phyloP scores from a whole-genome alignment of 306 rosid species.

The Gleditsia sinensis region DNA sequence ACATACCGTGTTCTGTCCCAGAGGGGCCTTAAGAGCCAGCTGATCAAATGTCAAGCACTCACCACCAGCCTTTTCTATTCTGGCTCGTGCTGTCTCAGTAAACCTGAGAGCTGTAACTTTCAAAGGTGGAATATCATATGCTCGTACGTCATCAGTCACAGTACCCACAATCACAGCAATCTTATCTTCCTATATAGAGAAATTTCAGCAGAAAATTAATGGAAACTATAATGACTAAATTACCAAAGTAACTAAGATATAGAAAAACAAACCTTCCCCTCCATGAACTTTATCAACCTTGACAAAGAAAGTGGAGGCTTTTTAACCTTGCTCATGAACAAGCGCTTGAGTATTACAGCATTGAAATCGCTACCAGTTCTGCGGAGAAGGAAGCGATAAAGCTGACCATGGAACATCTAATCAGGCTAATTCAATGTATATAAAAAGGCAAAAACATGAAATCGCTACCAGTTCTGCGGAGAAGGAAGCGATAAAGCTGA shows the following conservation, averaged over 20 bases:
- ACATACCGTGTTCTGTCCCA: conserved; percentile 86
- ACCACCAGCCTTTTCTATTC: conserved; percentile 84
- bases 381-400: conserved; percentile 86
- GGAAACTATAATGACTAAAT: neutral
- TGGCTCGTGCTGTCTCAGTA: conserved; percentile 83
- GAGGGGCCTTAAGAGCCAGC: conserved; percentile 78
- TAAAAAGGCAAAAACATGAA: neutral
- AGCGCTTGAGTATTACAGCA: conserved; percentile 74
- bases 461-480: conserved; percentile 74
- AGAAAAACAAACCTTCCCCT: conserved; percentile 68
- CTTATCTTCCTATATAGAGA: conserved; percentile 52
- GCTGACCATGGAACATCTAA: conserved; percentile 43
- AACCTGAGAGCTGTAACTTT: conserved; percentile 81
- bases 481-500: conserved; percentile 90
- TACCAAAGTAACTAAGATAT: neutral
- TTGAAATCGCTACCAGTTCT: conserved; percentile 82
- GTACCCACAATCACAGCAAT: conserved; percentile 76
- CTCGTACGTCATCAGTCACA: conserved; percentile 69
- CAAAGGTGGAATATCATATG: conserved; percentile 69
- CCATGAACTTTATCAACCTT: conserved; percentile 57
- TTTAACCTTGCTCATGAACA: conserved; percentile 88
- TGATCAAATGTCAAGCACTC: conserved; percentile 86
- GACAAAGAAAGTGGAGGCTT: conserved; percentile 82
- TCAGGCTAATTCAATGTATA: conserved; percentile 26
- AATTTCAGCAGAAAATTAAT: conserved; percentile 15